phyloP scores from a whole-genome alignment of 495 filamentous ascomycete genomes.

The Podospora pseudocomata region DNA sequence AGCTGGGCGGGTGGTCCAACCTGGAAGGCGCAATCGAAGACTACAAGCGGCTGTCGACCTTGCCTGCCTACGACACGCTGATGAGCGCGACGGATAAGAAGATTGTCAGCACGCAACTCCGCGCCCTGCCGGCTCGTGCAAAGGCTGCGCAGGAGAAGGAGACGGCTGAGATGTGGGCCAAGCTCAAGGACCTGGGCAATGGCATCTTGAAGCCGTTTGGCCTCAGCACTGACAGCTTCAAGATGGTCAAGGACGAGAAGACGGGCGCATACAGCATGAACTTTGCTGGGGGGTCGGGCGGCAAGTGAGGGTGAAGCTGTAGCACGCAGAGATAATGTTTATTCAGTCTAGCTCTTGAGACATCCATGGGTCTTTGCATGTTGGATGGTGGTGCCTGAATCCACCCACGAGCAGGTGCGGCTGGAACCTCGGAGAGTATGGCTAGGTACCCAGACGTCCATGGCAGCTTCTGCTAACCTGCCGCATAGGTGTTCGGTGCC shows the following conservation, averaged over 20 bases:
- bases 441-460: no score
- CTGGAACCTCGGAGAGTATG: no score
- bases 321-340: no score
- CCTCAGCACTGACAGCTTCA: constrained; percentile 86
- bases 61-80: constrained; percentile 35
- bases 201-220: constrained; percentile 90
- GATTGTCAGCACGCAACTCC: constrained; percentile 62
- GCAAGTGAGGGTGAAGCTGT: not conserved
- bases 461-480: no score
- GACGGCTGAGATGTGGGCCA: constrained; percentile 93
- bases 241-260: constrained; percentile 84
- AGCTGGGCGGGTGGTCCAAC: constrained; percentile 71
- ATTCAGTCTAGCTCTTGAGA: not conserved
- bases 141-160: constrained; percentile 78
- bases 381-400: no score
- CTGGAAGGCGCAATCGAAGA: constrained; percentile 80
- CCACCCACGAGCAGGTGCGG: no score
- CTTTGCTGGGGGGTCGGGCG: constrained; percentile 50
- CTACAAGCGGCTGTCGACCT: constrained; percentile 57
- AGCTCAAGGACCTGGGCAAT: constrained; percentile 90
- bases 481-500: no score
- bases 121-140: constrained; percentile 59
- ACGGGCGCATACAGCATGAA: constrained; percentile 92
- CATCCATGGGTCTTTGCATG: no score
- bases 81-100: constrained; percentile 61